These are phyloP conservation scores for Penicillium antarcticum DNA, from an alignment of 495 filamentous ascomycete genomes.

Conservation along the genomic window DNA sequence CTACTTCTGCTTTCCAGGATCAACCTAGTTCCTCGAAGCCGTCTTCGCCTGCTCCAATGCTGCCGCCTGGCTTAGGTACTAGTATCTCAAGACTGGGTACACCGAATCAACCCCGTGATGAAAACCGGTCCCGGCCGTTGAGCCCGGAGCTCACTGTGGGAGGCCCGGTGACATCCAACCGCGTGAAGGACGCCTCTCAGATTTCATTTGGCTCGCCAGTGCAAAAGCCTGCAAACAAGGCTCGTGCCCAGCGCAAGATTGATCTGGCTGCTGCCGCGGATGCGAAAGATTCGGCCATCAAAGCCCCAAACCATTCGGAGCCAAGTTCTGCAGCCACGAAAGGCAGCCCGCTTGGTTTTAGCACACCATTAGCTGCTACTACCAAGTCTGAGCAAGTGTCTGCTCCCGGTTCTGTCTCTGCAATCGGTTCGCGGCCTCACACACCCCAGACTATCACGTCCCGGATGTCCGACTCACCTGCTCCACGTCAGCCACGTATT, in stretches of 20 bases:
- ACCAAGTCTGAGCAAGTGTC: constrained; percentile 21
- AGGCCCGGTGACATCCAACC: constrained; percentile 11
- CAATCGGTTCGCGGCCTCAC: constrained; percentile 33
- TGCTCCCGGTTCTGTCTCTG: constrained; percentile 19
- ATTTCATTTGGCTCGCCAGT: constrained; percentile 44
- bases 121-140: constrained; percentile 18
- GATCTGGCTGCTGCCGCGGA: constrained; percentile 21
- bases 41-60: constrained; percentile 27
- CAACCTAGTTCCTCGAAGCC: constrained; percentile 30
- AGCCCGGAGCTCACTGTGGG: constrained; percentile 13
- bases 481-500: constrained; percentile 47
- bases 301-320: constrained; percentile 13
- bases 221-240: constrained; percentile 34
- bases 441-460: constrained; percentile 39
- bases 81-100: constrained; percentile 28
- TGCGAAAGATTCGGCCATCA: constrained; percentile 15
- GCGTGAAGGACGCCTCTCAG: constrained; percentile 34
- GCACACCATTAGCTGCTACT: constrained; percentile 19
- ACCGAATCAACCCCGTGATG: constrained; percentile 24
- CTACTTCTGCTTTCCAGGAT: constrained; percentile 37
- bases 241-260: constrained; percentile 22
- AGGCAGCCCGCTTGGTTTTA: constrained; percentile 32
- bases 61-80: constrained; percentile 30
- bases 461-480: constrained; percentile 47
- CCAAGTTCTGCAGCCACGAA: constrained; percentile 13